phyloP scores from a whole-genome alignment of 768 basidiomycete species.

The Baorangia bicolor region DNA sequence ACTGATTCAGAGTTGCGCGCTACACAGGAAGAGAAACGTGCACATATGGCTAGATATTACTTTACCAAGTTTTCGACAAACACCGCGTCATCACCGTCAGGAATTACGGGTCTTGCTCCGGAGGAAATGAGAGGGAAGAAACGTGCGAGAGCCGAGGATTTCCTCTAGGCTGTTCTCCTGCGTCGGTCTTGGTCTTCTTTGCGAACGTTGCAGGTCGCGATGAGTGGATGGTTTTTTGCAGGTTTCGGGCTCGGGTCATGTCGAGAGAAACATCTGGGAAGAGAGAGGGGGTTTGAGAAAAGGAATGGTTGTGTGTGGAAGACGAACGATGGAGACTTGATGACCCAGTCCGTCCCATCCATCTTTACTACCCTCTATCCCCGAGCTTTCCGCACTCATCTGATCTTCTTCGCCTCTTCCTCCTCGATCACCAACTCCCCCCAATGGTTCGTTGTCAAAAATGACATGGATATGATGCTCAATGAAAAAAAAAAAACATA shows the following conservation, averaged over 20 bases:
- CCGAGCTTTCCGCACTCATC: conserved; percentile 28
- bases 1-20: not conserved
- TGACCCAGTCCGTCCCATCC: conserved; percentile 37
- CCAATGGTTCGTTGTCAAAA: conserved; percentile 10
- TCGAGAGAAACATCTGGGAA: conserved; percentile 9
- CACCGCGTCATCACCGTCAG: conserved; percentile 10
- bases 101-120: conserved; percentile 29
- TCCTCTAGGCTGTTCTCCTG: conserved; percentile 45
- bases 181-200: conserved; percentile 33
- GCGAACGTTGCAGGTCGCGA: conserved; percentile 27
- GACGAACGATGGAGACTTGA: conserved; percentile 32
- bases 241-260: conserved; percentile 25
- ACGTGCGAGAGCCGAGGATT: conserved; percentile 84
- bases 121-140: conserved; percentile 80
- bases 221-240: conserved; percentile 32
- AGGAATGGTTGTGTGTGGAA: not conserved
- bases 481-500: conserved; percentile 14
- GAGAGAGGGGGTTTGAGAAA: not conserved
- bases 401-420: conserved; percentile 15
- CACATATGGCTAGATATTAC: conserved; percentile 62
- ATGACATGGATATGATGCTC: conserved; percentile 4
- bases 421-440: conserved; percentile 14
- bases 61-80: conserved; percentile 43
- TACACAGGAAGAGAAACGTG: conserved; percentile 75
- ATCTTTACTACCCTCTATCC: conserved; percentile 29